phyloP scores from a whole-genome alignment of 257 asterid genomes.

The Schizonepeta tenuifolia region DNA sequence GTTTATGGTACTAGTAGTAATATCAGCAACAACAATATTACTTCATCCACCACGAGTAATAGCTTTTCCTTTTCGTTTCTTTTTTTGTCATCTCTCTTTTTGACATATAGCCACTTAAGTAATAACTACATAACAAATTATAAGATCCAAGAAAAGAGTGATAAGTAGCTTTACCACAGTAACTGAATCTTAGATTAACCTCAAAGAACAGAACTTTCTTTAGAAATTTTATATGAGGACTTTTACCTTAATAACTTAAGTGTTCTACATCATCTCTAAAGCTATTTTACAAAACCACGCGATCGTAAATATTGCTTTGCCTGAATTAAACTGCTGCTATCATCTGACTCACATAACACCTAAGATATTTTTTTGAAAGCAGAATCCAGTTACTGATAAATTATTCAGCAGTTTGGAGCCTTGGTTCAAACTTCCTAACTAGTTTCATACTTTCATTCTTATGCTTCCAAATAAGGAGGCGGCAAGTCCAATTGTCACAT shows the following conservation, averaged over 20 bases:
- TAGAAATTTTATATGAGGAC: neutral
- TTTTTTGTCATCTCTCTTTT: too few species aligned
- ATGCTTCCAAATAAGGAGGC: neutral
- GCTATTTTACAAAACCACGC: neutral
- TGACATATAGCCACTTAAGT: too few species aligned
- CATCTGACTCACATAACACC: neutral
- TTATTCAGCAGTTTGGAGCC: neutral
- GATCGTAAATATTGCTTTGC: neutral
- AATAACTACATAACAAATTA: too few species aligned
- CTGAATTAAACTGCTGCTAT: too few species aligned
- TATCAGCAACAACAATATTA: slow-evolving; percentile 13
- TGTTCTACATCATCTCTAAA: slow-evolving; percentile 1
- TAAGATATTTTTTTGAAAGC: neutral
- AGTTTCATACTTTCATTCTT: too few species aligned
- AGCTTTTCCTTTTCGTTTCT: too few species aligned
- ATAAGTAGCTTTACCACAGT: too few species aligned
- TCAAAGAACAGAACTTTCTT: neutral
- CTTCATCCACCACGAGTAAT: neutral
- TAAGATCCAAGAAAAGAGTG: too few species aligned
- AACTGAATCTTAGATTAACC: neutral
- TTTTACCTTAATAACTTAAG: neutral
- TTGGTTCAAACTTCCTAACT: slow-evolving; percentile 11
- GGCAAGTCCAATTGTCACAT: neutral
- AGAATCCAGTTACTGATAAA: neutral
- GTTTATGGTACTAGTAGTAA: slow-evolving; percentile 16